Conservation (phyloP, 1,139 yeast genomes). For the Hansenula anomala region DNA sequence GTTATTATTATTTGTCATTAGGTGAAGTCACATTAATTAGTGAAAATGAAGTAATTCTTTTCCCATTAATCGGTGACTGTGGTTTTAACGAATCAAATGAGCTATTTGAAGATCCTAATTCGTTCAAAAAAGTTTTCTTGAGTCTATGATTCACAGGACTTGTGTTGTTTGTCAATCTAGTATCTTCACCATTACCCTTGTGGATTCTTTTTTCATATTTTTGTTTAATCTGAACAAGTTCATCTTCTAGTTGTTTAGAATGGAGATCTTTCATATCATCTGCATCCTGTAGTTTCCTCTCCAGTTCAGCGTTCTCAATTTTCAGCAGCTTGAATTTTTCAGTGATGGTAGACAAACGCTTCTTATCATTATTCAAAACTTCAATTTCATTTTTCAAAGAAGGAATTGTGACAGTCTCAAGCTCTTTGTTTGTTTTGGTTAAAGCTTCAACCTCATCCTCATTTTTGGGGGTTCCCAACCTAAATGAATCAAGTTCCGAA, state of each 20-base stretch:
- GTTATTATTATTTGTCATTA: background rate
- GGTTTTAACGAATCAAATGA: background rate
- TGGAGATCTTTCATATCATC: background rate
- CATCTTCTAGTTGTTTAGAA: background rate
- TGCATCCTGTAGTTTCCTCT: slow-evolving; percentile 3
- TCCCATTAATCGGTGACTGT: slow-evolving; percentile 2
- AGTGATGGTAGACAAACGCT: slow-evolving; percentile 13
- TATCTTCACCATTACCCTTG: too few species aligned
- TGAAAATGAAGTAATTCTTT: slow-evolving; percentile 11
- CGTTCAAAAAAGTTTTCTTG: background rate
- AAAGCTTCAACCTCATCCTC: slow-evolving; percentile 36
- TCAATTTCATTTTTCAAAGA: slow-evolving; percentile 34
- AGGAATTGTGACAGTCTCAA: slow-evolving; percentile 39
- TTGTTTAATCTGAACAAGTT: background rate
- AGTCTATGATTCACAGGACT: background rate
- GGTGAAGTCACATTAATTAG: slow-evolving; percentile 10
- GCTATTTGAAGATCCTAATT: background rate
- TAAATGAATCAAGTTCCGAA: slow-evolving; percentile 21
- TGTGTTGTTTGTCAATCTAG: too few species aligned
- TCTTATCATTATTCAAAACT: slow-evolving; percentile 20
- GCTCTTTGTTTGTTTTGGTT: slow-evolving; percentile 38
- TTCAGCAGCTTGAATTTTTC: slow-evolving; percentile 23
- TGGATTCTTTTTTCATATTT: slow-evolving; percentile 5
- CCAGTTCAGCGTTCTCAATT: slow-evolving; percentile 24
- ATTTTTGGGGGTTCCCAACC: slow-evolving; percentile 26